Conservation (phyloP, 371 early-diverging fungal genomes). For the Ordospora colligata region DNA sequence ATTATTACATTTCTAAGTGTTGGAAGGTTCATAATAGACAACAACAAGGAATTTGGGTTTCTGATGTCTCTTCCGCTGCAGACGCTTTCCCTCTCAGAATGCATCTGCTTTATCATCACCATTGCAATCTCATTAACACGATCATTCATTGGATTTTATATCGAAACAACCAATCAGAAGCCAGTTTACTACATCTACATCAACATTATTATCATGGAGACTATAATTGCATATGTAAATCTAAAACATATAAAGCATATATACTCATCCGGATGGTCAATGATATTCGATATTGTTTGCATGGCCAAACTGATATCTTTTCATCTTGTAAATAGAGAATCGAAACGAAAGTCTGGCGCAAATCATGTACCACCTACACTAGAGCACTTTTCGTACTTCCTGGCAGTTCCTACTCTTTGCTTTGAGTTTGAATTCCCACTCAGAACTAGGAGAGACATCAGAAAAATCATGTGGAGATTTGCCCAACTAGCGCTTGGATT, state of each 20-base stretch:
- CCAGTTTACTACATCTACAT: neutral
- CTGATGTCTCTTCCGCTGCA: conserved; percentile 25
- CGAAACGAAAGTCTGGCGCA: neutral
- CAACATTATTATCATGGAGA: neutral
- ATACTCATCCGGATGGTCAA: conserved; percentile 29
- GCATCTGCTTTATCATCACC: neutral
- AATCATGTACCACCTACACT: neutral
- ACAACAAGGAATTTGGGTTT: conserved; percentile 27
- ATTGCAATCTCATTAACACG: neutral
- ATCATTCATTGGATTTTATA: conserved; percentile 14
- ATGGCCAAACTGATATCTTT: conserved; percentile 29
- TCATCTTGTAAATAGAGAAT: neutral
- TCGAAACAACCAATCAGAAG: neutral
- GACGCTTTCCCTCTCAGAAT: conserved; percentile 1
- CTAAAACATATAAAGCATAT: conserved; percentile 14
- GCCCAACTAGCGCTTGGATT: conserved; percentile 5
- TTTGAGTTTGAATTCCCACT: conserved; percentile 8
- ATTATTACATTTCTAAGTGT: conserved; percentile 28
- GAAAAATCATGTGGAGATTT: neutral
- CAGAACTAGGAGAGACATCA: neutral
- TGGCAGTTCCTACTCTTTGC: conserved; percentile 40
- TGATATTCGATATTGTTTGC: neutral
- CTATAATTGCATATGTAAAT: neutral
- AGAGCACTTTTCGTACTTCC: conserved; percentile 38
- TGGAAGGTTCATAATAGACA: conserved; percentile 23